Evolutionary conservation across 1,139 yeast genomes (phyloP), one percentile per base, ranked within the genome.

Genomic region (Yamadazyma epiphylla): DNA sequence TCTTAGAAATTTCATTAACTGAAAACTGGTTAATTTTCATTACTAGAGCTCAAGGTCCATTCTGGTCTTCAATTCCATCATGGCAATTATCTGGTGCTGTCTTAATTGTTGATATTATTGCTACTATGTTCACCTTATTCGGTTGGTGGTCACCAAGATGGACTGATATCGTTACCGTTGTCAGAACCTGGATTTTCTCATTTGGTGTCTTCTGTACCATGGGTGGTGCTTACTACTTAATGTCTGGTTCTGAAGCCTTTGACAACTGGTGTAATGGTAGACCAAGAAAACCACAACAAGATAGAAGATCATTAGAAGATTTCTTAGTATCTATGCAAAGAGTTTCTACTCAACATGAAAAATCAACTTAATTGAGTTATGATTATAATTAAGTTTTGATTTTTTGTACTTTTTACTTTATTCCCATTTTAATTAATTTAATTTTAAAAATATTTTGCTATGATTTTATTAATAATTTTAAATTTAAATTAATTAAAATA

Each of bases 71-170:
- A 30, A 56, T 71, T 43, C 95, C 95, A 74, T 85, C 95, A 31
- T 86, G 95, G 95, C 95, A 86, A 77, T 80, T 86, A 70, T 59
- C 89, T 54, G 94, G 94, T 75, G 95, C 95, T 55, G 94, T 86
- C 57, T 73, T 84, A 56, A 72, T 70, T 60, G 95, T 86, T 60
- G 95, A 86, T 70, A 68, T 85, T 73, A 68, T 86, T 53, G 94
- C 95, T 49, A 86, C 95, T 45, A 78, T 85, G 80, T 86, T 86
- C 78, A 70, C 86, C 54, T 70, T 87, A 60, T 88, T 87, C 80
- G 96, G 96, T 55, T 88, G 96, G 96, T 82, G 94, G 88, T 85
- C 95, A 53, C 94, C 85, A 71, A 88, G 88, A 83, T 84, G 94
- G 94, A 87, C 91, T 63, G 94, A 87, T 70, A 81, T 87, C 53